These are phyloP conservation scores for Hypholoma sublateritium DNA, from an alignment of 768 basidiomycete genomes.

Conservation along the genomic window DNA sequence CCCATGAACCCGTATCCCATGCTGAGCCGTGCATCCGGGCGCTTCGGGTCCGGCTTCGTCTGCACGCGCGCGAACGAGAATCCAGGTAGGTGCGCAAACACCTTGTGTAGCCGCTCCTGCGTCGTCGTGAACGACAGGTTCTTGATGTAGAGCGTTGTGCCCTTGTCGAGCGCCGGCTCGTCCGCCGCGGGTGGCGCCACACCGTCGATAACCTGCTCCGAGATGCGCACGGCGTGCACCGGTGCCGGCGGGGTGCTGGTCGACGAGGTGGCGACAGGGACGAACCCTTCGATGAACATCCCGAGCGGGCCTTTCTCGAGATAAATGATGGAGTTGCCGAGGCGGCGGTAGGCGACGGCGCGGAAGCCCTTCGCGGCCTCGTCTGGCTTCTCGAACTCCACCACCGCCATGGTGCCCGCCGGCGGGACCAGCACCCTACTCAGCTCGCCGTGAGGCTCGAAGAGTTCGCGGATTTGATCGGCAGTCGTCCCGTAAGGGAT, in stretches of 20 bases:
- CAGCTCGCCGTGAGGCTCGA: slow-evolving; percentile 73
- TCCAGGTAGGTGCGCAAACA: slow-evolving; percentile 73
- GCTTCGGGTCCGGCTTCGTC: slow-evolving; percentile 86
- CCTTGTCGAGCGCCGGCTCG: slow-evolving; percentile 51
- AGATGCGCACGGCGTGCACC: slow-evolving; percentile 8
- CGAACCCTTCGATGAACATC: slow-evolving; percentile 63
- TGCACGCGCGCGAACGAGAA: slow-evolving; percentile 90
- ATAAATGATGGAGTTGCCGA: slow-evolving; percentile 90
- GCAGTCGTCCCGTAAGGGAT: slow-evolving; percentile 88
- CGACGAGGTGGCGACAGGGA: slow-evolving; percentile 10
- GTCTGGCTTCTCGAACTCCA: slow-evolving; percentile 74
- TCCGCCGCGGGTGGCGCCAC: slow-evolving; percentile 38
- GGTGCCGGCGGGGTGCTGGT: slow-evolving; percentile 2
- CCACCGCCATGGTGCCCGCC: slow-evolving; percentile 89
- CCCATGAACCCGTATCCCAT: slow-evolving; percentile 98
- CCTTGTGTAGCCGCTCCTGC: slow-evolving; percentile 61
- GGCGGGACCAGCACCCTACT: slow-evolving; percentile 81
- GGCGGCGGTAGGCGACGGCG: slow-evolving; percentile 80
- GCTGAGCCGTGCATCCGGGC: slow-evolving; percentile 61
- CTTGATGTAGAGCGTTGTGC: slow-evolving; percentile 91
- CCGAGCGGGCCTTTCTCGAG: slow-evolving; percentile 89
- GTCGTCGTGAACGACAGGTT: slow-evolving; percentile 95
- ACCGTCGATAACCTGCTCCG: slow-evolving; percentile 12
- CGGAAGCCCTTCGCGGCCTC: slow-evolving; percentile 78
- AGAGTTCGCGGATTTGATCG: slow-evolving; percentile 76